Conservation (phyloP, 75 land plant genomes). For the Cupressus sempervirens region DNA sequence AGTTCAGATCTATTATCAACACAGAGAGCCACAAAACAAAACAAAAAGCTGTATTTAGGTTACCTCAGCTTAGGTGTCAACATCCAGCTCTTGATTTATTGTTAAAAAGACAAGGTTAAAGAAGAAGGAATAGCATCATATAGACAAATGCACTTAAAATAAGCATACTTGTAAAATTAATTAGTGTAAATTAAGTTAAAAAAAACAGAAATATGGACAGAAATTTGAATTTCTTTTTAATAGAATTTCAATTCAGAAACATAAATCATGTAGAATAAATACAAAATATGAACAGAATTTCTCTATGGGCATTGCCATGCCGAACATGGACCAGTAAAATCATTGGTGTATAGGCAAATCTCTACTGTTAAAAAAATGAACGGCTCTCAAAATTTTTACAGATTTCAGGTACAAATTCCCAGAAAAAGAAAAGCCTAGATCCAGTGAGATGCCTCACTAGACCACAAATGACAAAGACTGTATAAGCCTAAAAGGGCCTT, state of each 20-base stretch:
- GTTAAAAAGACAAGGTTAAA: background rate
- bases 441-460: background rate
- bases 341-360: background rate
- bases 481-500: background rate
- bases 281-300: background rate
- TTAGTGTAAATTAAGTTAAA: background rate
- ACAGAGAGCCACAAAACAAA: too few relatives aligned
- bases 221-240: background rate
- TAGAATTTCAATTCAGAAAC: background rate
- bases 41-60: too few relatives aligned
- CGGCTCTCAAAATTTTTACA: conserved; percentile 10
- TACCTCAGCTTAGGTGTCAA: too few relatives aligned
- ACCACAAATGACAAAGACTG: conserved; percentile 1
- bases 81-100: background rate
- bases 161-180: background rate
- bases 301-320: background rate
- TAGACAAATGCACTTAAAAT: background rate
- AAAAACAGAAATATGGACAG: background rate
- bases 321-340: background rate
- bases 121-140: background rate
- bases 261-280: background rate
- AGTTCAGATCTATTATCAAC: too few relatives aligned
- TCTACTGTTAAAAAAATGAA: background rate
- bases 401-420: background rate
- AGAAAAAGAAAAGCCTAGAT: conserved; percentile 10